Conservation (phyloP, 805 yeast species). For the Isabelozyma heimii region DNA sequence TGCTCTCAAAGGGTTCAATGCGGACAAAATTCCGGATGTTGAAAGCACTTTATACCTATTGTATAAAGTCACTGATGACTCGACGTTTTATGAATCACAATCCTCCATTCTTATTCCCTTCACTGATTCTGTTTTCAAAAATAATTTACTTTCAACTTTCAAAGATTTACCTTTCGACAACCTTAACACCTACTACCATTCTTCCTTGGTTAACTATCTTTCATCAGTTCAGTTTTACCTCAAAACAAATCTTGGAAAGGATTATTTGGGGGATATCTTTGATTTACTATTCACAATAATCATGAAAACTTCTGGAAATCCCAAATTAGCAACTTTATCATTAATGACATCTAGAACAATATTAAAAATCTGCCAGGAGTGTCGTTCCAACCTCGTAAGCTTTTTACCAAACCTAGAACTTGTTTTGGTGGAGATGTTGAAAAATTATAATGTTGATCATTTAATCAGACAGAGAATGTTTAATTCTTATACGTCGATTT, state of each 20-base stretch:
- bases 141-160: conserved; percentile 18
- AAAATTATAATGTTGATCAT: conserved; percentile 34
- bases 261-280: conserved; percentile 49
- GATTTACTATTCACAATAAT: conserved; percentile 50
- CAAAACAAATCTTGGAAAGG: conserved; percentile 41
- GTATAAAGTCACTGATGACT: conserved; percentile 53
- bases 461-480: conserved; percentile 58
- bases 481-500: conserved; percentile 60
- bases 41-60: conserved; percentile 65
- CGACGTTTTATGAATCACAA: conserved; percentile 38
- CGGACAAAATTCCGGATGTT: conserved; percentile 34
- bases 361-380: conserved; percentile 53
- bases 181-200: conserved; percentile 10
- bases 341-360: conserved; percentile 51
- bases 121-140: conserved; percentile 20
- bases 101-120: conserved; percentile 20
- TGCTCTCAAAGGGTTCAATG: conserved; percentile 7
- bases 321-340: conserved; percentile 31
- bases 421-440: conserved; percentile 47
- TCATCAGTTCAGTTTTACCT: conserved; percentile 63
- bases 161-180: conserved; percentile 7
- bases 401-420: conserved; percentile 49
- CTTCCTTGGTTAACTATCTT: conserved; percentile 55
- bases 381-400: conserved; percentile 39
- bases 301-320: conserved; percentile 20